Percentiles rank a stretch among this genome's conserved stretches.
Evolutionary conservation across 2,329 filamentous ascomycete genomes (phyloP).

Genomic region (Aspergillus udagawae): DNA sequence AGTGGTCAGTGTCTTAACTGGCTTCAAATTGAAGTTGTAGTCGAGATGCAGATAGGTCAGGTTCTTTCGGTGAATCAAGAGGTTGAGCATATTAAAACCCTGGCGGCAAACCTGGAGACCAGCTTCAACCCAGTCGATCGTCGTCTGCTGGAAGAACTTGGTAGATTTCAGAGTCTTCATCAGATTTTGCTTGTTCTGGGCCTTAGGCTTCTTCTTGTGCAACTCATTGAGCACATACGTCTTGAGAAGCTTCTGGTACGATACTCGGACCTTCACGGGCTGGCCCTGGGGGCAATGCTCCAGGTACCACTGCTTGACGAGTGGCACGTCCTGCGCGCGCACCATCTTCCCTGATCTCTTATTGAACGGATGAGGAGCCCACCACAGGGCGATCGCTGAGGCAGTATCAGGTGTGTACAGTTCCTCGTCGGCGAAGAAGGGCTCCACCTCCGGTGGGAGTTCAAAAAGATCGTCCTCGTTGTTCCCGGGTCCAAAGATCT

Average conservation of each 20-base stretch:
- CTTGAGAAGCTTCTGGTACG: conserved; percentile 96
- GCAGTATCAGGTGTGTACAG: conserved; percentile 86
- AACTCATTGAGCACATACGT: conserved; percentile 94
- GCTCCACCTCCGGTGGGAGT: conserved; percentile 73
- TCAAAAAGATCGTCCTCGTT: conserved; percentile 83
- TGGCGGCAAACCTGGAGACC: conserved; percentile 97
- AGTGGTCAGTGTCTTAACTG: conserved; percentile 95
- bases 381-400: conserved; percentile 91
- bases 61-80: conserved; percentile 97
- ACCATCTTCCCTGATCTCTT: conserved; percentile 93
- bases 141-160: conserved; percentile 99
- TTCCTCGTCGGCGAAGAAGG: conserved; percentile 86
- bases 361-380: conserved; percentile 96
- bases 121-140: conserved; percentile 98
- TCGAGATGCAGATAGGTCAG: conserved; percentile 96
- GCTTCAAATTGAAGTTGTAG: conserved; percentile 99
- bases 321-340: conserved; percentile 88
- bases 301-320: conserved; percentile 98
- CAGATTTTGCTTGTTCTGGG: conserved; percentile 89
- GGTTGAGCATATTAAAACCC: conserved; percentile 98
- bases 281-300: conserved; percentile 90
- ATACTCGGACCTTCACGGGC: conserved; percentile 94
- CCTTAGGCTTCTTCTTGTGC: conserved; percentile 93
- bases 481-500: conserved; percentile 79
- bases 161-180: conserved; percentile 88